These are phyloP conservation scores for Hirschioporus abietinus DNA, from an alignment of 768 basidiomycete genomes.

Conservation along the genomic window DNA sequence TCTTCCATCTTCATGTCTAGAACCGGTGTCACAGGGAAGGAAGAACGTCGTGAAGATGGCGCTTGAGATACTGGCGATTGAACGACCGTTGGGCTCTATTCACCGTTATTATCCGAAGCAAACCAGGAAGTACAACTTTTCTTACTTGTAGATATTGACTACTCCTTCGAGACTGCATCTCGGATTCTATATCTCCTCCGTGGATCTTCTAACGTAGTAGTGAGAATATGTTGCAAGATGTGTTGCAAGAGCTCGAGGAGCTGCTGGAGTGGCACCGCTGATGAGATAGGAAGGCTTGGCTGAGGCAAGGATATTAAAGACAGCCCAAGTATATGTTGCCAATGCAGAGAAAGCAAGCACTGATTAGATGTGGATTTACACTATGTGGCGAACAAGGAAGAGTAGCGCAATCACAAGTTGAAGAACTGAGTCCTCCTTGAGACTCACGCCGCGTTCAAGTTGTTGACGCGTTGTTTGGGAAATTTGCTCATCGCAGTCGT, in stretches of 20 bases:
- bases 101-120: not conserved
- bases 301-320: not conserved
- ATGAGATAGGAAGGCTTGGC: not conserved
- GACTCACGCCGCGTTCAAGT: too few species aligned
- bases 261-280: not conserved
- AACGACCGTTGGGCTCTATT: not conserved
- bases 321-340: not conserved
- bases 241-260: not conserved
- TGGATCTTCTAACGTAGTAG: not conserved
- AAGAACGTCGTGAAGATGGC: not conserved
- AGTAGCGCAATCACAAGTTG: not conserved
- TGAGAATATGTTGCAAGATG: not conserved
- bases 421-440: not conserved
- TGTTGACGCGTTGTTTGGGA: too few species aligned
- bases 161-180: not conserved
- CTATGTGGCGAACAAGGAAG: not conserved
- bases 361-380: not conserved
- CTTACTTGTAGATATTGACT: not conserved
- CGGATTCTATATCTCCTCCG: not conserved
- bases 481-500: too few species aligned
- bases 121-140: not conserved
- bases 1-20: slow-evolving; percentile 16
- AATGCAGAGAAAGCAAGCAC: not conserved
- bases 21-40: slow-evolving; percentile 15
- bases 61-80: not conserved